phyloP scores from a whole-genome alignment of 1,284 basidiomycete genomes.

The Tilletia setariae region DNA sequence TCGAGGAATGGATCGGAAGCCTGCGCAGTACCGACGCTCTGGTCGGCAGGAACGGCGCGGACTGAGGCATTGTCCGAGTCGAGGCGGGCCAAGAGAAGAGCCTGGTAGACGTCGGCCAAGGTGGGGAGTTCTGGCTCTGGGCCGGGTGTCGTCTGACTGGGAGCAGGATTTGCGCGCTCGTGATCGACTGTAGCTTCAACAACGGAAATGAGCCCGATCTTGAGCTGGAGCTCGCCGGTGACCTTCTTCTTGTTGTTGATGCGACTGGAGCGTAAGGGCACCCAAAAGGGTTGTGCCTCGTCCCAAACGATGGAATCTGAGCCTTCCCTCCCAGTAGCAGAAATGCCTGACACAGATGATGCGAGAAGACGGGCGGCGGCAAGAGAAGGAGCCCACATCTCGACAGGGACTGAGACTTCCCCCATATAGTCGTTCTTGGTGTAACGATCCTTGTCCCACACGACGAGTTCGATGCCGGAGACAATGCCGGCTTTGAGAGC shows the following conservation, averaged over 20 bases:
- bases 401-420: conserved; percentile 71
- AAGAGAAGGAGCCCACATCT: conserved; percentile 67
- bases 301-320: conserved; percentile 24
- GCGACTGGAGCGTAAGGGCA: conserved; percentile 37
- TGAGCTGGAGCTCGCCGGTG: conserved; percentile 40
- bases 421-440: conserved; percentile 85
- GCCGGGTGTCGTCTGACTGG: neutral
- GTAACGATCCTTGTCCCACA: conserved; percentile 81
- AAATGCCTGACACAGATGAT: neutral
- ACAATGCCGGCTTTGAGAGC: conserved; percentile 52
- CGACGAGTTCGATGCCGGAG: conserved; percentile 75
- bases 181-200: conserved; percentile 11
- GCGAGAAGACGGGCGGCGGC: neutral
- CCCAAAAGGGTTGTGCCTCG: conserved; percentile 31
- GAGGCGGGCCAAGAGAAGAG: conserved; percentile 29
- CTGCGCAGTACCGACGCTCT: conserved; percentile 39
- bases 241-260: conserved; percentile 26
- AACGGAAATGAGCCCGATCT: conserved; percentile 36
- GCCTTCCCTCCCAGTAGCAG: conserved; percentile 6
- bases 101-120: conserved; percentile 19
- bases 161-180: neutral
- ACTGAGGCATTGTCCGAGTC: conserved; percentile 30
- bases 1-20: conserved; percentile 41
- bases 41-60: conserved; percentile 40
- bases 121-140: conserved; percentile 6